A percentile compares a stretch with the other conserved stretches of the same genome.
phyloP scores from a whole-genome alignment of 2,329 filamentous ascomycete species.

The Dactylonectria estremocensis region DNA sequence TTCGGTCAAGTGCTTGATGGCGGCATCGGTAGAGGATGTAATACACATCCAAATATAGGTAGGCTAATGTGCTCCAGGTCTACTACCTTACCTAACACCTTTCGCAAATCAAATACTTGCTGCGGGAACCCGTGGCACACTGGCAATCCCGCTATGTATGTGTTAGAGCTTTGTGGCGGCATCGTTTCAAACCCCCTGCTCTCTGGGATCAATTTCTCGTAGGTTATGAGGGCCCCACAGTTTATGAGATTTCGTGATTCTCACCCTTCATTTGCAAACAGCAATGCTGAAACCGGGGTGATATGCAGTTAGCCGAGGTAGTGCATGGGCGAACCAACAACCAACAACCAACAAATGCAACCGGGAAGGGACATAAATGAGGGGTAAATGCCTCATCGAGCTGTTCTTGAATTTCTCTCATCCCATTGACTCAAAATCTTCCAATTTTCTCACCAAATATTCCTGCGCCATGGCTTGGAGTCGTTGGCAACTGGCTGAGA shows the following conservation, averaged over 20 bases:
- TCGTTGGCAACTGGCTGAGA: constrained; percentile 19
- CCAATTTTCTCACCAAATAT: neutral
- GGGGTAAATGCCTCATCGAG: neutral
- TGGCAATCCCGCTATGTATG: too few relatives aligned
- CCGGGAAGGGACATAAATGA: neutral
- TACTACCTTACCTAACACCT: too few relatives aligned
- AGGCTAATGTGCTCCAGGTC: too few relatives aligned
- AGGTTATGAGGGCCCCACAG: too few relatives aligned
- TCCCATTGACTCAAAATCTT: neutral
- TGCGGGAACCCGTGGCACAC: too few relatives aligned
- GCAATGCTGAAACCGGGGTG: neutral
- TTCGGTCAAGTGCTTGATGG: too few relatives aligned
- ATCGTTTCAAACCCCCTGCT: too few relatives aligned
- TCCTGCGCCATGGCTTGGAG: constrained; percentile 23
- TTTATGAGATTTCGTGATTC: neutral
- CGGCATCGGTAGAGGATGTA: too few relatives aligned
- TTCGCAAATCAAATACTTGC: too few relatives aligned
- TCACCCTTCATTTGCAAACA: neutral
- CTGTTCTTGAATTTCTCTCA: neutral
- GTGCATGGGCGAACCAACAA: neutral
- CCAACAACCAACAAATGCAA: neutral
- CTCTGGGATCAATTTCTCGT: too few relatives aligned
- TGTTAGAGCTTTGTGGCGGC: too few relatives aligned
- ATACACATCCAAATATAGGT: too few relatives aligned
- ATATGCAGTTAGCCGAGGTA: neutral